A percentile compares a stretch with the other conserved stretches of the same genome.
Conservation (phyloP, 1,284 basidiomycete genomes). For the Sporisorium exsertum region DNA sequence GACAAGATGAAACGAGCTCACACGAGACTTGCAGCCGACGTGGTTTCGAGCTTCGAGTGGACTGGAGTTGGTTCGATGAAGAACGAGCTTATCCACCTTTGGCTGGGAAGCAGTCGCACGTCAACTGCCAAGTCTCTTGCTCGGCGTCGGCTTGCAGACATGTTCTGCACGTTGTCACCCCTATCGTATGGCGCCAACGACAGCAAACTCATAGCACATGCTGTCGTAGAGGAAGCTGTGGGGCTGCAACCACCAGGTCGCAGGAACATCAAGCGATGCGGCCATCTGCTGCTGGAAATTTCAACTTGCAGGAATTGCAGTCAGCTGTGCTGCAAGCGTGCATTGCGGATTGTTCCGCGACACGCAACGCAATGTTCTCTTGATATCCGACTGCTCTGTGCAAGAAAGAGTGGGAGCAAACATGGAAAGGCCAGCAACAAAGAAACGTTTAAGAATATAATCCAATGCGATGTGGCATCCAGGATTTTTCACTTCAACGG, state of each 20-base stretch:
- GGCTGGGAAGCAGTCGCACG: too few relatives aligned
- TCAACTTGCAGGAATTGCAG: background rate
- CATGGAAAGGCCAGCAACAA: too few relatives aligned
- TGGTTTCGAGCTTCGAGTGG: background rate
- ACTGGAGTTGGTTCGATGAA: background rate
- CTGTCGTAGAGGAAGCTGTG: background rate
- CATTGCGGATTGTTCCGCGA: slow-evolving; percentile 6
- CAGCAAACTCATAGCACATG: too few relatives aligned
- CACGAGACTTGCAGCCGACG: background rate
- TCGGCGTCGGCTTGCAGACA: too few relatives aligned
- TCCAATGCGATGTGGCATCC: background rate
- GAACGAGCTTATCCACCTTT: background rate
- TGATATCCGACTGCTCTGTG: background rate
- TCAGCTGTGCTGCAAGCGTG: slow-evolving; percentile 5
- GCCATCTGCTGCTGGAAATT: background rate
- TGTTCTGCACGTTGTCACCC: background rate
- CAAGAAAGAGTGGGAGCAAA: too few relatives aligned
- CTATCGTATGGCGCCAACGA: background rate
- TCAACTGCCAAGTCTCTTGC: background rate
- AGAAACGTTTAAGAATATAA: too few relatives aligned
- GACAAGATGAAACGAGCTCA: background rate
- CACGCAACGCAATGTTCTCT: slow-evolving; percentile 3
- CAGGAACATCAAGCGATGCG: background rate
- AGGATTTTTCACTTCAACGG: background rate
- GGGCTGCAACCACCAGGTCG: background rate